These are phyloP conservation scores for Trichothecium roseum DNA, from an alignment of 2,329 filamentous ascomycete species.

Conservation along the genomic window DNA sequence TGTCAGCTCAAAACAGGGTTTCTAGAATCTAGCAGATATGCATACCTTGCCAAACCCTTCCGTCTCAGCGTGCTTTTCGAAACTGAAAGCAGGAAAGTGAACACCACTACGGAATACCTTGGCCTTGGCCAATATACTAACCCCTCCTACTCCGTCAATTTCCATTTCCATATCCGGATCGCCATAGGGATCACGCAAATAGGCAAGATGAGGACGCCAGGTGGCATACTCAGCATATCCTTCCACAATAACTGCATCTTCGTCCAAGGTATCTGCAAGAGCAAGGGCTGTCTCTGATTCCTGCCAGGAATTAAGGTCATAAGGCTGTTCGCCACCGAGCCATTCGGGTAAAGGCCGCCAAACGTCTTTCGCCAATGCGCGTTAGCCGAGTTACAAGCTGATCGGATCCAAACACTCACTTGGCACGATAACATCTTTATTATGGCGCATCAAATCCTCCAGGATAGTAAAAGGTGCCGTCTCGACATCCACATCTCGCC, in stretches of 20 bases:
- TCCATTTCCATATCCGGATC: constrained; percentile 99
- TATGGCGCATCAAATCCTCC: constrained; percentile 96
- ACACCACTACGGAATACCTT: constrained; percentile 90
- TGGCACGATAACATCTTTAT: constrained; percentile 96
- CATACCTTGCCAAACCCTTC: constrained; percentile 95
- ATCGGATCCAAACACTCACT: constrained; percentile 53
- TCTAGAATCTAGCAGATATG: not conserved
- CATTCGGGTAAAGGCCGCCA: constrained; percentile 98
- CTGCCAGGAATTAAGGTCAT: constrained; percentile 98
- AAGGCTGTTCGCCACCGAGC: constrained; percentile 96
- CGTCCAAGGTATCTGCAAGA: constrained; percentile 87
- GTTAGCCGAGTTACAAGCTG: constrained; percentile 10
- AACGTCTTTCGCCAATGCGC: constrained; percentile 52
- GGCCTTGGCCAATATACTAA: constrained; percentile 94
- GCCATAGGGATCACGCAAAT: constrained; percentile 90
- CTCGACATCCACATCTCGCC: constrained; percentile 97
- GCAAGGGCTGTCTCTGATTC: constrained; percentile 94
- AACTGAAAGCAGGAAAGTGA: constrained; percentile 96
- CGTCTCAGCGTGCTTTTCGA: constrained; percentile 96
- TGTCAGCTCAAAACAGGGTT: constrained; percentile 6
- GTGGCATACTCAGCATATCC: constrained; percentile 98
- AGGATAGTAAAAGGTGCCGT: constrained; percentile 94
- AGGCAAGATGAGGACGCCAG: constrained; percentile 93
- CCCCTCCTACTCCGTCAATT: constrained; percentile 92
- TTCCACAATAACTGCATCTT: constrained; percentile 97